phyloP scores from a whole-genome alignment of 768 basidiomycete genomes.

The Boletus pseudopeckii region DNA sequence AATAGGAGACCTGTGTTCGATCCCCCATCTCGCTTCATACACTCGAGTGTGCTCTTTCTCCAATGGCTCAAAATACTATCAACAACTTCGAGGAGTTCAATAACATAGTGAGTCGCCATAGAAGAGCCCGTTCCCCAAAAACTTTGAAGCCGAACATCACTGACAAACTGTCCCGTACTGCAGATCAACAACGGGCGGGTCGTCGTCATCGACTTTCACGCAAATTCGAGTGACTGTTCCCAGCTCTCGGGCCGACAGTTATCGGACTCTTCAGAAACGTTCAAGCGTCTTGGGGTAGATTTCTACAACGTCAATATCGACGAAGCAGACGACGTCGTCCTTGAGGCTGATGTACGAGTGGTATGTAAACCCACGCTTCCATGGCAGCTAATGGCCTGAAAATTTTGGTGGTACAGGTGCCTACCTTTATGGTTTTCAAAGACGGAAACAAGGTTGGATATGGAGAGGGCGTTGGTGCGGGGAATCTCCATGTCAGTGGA shows the following conservation, averaged over 20 bases:
- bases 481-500: constrained; percentile 25
- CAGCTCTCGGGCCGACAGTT: constrained; percentile 9
- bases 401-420: constrained; percentile 10
- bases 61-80: constrained; percentile 20
- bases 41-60: neutral
- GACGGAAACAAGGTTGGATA: constrained; percentile 27
- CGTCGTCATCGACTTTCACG: constrained; percentile 23
- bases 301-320: constrained; percentile 81
- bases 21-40: neutral
- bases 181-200: constrained; percentile 28
- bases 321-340: constrained; percentile 45
- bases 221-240: constrained; percentile 11
- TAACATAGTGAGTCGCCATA: constrained; percentile 12
- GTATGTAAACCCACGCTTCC: constrained; percentile 35
- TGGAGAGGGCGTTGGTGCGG: constrained; percentile 25
- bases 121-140: neutral
- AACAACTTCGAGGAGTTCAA: constrained; percentile 18
- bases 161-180: neutral
- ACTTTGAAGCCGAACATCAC: too few relatives aligned
- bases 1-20: too few relatives aligned
- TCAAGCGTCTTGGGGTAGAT: constrained; percentile 36
- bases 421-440: constrained; percentile 30
- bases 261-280: constrained; percentile 19
- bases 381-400: neutral
- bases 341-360: constrained; percentile 59